These are phyloP conservation scores for Lentinula sp. DNA, from an alignment of 768 basidiomycete genomes.

Conservation along the genomic window DNA sequence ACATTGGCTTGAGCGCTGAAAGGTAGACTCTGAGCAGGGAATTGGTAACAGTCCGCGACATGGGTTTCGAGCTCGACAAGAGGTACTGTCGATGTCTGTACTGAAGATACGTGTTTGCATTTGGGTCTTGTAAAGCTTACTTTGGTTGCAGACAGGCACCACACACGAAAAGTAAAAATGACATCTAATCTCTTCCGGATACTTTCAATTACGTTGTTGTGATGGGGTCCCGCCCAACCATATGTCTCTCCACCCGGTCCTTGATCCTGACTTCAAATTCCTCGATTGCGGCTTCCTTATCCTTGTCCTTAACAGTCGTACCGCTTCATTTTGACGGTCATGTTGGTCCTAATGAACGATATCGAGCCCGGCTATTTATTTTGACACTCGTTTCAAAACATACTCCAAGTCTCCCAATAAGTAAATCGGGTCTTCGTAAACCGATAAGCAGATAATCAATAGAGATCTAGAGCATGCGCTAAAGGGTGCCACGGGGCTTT, in stretches of 20 bases:
- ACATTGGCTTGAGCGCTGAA: conserved; percentile 79
- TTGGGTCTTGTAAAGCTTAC: background rate
- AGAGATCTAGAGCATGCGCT: background rate
- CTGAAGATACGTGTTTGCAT: background rate
- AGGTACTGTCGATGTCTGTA: too few relatives aligned
- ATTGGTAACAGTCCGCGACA: background rate
- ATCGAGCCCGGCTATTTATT: background rate
- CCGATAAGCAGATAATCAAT: background rate
- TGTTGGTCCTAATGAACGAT: background rate
- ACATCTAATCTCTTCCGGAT: background rate
- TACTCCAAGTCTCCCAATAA: background rate
- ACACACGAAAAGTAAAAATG: background rate
- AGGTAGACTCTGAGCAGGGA: conserved; percentile 56
- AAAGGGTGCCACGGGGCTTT: background rate
- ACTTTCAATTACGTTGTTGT: background rate
- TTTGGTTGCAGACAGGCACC: background rate
- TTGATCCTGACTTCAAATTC: background rate
- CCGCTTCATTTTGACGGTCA: background rate
- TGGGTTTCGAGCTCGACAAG: too few relatives aligned
- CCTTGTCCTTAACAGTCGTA: background rate
- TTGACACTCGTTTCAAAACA: background rate
- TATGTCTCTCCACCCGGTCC: background rate
- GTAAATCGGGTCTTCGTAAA: background rate
- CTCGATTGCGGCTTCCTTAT: background rate
- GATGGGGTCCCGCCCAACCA: background rate